Percentiles rank a stretch among this genome's conserved stretches.
These are phyloP conservation scores for Diutina sp. DNA, from an alignment of 1,139 yeast genomes.

Conservation along the genomic window DNA sequence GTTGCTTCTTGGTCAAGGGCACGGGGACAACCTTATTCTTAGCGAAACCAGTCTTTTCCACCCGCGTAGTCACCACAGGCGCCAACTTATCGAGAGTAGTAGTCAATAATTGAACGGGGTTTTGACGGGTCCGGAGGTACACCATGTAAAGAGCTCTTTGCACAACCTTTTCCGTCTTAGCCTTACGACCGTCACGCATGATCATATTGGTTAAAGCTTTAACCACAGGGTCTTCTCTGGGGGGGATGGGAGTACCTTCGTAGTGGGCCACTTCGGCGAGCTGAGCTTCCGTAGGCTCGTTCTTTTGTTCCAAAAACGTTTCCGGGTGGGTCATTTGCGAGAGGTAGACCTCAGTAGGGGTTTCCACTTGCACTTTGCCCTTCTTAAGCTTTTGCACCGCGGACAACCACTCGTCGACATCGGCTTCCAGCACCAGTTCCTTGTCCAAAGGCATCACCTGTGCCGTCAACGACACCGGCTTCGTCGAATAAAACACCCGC, in stretches of 20 bases:
- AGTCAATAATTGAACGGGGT: slow-evolving; percentile 68
- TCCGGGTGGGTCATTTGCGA: slow-evolving; percentile 14
- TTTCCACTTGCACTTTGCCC: slow-evolving; percentile 24
- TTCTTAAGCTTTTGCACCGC: slow-evolving; percentile 45
- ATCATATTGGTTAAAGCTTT: slow-evolving; percentile 73
- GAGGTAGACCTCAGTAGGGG: slow-evolving; percentile 31
- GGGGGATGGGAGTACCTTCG: slow-evolving; percentile 45
- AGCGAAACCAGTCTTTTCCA: slow-evolving; percentile 77
- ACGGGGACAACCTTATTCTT: slow-evolving; percentile 71
- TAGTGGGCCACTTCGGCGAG: slow-evolving; percentile 37
- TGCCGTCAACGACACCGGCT: slow-evolving; percentile 13
- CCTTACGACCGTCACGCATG: slow-evolving; percentile 88
- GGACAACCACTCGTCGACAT: slow-evolving; percentile 54
- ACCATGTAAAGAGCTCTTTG: slow-evolving; percentile 74
- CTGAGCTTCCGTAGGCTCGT: slow-evolving; percentile 52
- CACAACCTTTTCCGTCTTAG: slow-evolving; percentile 62
- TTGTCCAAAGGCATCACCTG: slow-evolving; percentile 28
- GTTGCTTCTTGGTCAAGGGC: slow-evolving; percentile 72
- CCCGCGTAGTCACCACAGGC: slow-evolving; percentile 71
- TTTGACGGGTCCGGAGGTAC: slow-evolving; percentile 53
- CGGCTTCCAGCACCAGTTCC: slow-evolving; percentile 32
- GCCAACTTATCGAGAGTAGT: slow-evolving; percentile 71
- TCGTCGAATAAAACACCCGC: slow-evolving; percentile 7
- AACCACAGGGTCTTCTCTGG: slow-evolving; percentile 53
- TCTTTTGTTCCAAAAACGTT: slow-evolving; percentile 21